phyloP scores from a whole-genome alignment of 768 basidiomycete species.

The Amanita inopinata region DNA sequence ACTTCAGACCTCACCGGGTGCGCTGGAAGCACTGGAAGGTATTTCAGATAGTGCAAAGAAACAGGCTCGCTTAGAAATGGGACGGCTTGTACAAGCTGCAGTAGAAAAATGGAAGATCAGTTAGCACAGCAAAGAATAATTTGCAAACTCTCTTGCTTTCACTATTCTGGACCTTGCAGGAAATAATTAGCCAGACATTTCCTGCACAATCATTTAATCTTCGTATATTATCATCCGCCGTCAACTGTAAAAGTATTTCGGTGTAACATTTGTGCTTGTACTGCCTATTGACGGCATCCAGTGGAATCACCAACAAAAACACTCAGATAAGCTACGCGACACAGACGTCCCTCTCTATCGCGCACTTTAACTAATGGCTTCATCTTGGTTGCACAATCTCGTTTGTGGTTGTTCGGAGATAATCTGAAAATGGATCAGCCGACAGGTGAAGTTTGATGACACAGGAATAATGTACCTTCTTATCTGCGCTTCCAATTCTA shows the following conservation, averaged over 20 bases:
- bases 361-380: constrained; percentile 52
- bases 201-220: constrained; percentile 6
- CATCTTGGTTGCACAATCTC: constrained; percentile 15
- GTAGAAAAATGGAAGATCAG: constrained; percentile 69
- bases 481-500: constrained; percentile 43
- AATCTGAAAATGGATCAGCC: constrained; percentile 15
- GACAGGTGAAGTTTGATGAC: not conserved
- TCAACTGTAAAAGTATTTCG: constrained; percentile 4
- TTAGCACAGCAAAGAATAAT: no score
- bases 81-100: constrained; percentile 58
- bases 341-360: constrained; percentile 44
- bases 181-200: constrained; percentile 9
- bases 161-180: constrained; percentile 10
- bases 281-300: constrained; percentile 2
- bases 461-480: constrained; percentile 20
- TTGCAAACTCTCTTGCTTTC: constrained; percentile 5
- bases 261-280: constrained; percentile 5
- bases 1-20: constrained; percentile 56
- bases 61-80: constrained; percentile 70
- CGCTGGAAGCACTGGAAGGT: constrained; percentile 68
- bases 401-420: constrained; percentile 15
- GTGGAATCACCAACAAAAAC: constrained; percentile 13
- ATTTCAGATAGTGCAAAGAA: constrained; percentile 79
- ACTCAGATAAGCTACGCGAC: constrained; percentile 40
- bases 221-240: not conserved